Percentiles rank a stretch among this genome's conserved stretches.
Evolutionary conservation across 1,284 basidiomycete genomes (phyloP).

Genomic region (Porodaedalea pini): DNA sequence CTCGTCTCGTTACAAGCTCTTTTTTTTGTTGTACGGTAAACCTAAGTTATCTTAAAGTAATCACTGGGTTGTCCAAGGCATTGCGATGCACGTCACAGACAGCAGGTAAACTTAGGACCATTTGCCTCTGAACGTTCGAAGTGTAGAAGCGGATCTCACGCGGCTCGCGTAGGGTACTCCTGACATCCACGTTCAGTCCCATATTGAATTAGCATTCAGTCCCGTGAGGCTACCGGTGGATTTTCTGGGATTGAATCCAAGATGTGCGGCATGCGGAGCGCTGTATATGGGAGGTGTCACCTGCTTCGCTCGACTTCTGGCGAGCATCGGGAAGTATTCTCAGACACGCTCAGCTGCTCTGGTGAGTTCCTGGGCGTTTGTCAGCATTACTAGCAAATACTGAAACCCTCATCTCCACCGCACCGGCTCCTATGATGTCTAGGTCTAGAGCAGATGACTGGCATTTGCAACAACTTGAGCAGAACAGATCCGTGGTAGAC

Average conservation of each 20-base stretch:
- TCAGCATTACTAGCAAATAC: too few species aligned
- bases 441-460: neutral
- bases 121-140: neutral
- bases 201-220: neutral
- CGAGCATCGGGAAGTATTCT: neutral
- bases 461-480: too few species aligned
- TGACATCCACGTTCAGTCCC: neutral
- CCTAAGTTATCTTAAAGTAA: neutral
- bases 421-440: neutral
- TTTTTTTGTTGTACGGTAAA: neutral
- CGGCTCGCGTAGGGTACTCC: neutral
- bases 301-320: neutral
- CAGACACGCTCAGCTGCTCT: neutral
- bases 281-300: neutral
- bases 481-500: neutral
- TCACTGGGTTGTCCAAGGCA: neutral
- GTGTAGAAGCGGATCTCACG: neutral
- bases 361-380: neutral
- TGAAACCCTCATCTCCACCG: neutral
- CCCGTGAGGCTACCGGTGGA: neutral
- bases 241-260: neutral
- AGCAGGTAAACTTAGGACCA: neutral
- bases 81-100: neutral
- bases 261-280: neutral
- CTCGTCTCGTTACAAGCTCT: neutral